Base-by-base conservation (phyloP, 345 rosid genomes). In the Isatis tinctoria region DNA sequence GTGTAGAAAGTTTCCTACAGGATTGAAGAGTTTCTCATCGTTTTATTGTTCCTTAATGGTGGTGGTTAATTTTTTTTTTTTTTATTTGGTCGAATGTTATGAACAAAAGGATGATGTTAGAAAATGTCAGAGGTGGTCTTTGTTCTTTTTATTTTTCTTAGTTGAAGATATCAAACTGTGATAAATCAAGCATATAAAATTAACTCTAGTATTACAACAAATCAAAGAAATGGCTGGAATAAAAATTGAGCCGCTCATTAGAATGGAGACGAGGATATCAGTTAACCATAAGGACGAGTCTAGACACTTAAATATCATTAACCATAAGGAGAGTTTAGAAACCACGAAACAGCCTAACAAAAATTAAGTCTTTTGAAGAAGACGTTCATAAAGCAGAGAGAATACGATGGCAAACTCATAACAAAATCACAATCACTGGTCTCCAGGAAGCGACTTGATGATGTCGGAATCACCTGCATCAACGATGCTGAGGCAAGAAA, bases 391-490 rank as follows among this genome's bases (percentile, higher is more conserved):
- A 61, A 75, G 11, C 11, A 49, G 26, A 67, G 20, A 40, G 36
- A 48, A 48, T 52, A 41, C 17, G 18, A 52, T 22, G 35, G 59
- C 44, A 69, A 69, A 26, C 36, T 28, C 65, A 54, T 16, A 60
- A 43, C 36, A 24, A 63, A 62, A 62, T 4, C 40, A 69, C 7
- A 70, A 44, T 76, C 66, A 76, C 71, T 70, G 66, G 8, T 76
- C 71, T 5, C 84, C 82, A 1, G 96, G 87, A 28, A 90, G 74
- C 5, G 86, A 47, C 84, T 90, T 90, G 83, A 88, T 90, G 79
- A 90, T 87, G 60, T 87, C 93, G 8, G 96, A 90, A 82, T 90
- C 96, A 75, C 96, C 96, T 77, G 78, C 78, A 68, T 87, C 91
- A 0, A 87, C 70, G 36, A 88, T 79, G 81, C 96, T 86, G 70